Evolutionary conservation across 441 rosid genomes (phyloP).

Genomic region (Syzygium syzygioides): DNA sequence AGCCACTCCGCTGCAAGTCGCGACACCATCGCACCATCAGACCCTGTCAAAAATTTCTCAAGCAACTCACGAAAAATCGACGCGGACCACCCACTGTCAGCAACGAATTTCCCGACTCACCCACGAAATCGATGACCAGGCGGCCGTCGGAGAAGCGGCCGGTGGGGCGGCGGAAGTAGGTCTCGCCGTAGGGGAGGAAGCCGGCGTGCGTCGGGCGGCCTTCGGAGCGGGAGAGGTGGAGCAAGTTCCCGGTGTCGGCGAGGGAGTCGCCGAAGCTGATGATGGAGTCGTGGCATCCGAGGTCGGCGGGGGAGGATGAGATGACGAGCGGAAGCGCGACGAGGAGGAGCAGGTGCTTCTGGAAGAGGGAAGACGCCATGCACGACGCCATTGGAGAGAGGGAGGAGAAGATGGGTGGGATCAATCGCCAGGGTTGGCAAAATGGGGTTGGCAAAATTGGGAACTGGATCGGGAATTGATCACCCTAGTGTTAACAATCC

Average conservation of each 20-base stretch:
- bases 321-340: background rate
- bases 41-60: background rate
- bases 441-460: no score
- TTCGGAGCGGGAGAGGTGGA: constrained; percentile 5
- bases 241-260: constrained; percentile 41
- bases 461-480: no score
- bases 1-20: constrained; percentile 27
- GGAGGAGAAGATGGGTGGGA: background rate
- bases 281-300: constrained; percentile 17
- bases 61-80: background rate
- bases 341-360: background rate
- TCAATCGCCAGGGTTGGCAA: no score
- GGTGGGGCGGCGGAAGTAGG: constrained; percentile 10
- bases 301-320: background rate
- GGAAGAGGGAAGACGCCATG: background rate
- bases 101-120: constrained; percentile 11
- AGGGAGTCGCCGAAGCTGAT: constrained; percentile 56
- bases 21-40: background rate
- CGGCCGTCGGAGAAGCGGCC: constrained; percentile 1
- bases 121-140: constrained; percentile 24
- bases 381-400: background rate
- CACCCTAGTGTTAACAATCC: no score
- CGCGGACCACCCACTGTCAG: background rate
- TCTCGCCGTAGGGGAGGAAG: constrained; percentile 34
- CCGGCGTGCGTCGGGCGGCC: constrained; percentile 13